Percentiles rank a stretch among this genome's conserved stretches.
Evolutionary conservation across 2,329 filamentous ascomycete species (phyloP).

Genomic region (Trichoderma atroviride): DNA sequence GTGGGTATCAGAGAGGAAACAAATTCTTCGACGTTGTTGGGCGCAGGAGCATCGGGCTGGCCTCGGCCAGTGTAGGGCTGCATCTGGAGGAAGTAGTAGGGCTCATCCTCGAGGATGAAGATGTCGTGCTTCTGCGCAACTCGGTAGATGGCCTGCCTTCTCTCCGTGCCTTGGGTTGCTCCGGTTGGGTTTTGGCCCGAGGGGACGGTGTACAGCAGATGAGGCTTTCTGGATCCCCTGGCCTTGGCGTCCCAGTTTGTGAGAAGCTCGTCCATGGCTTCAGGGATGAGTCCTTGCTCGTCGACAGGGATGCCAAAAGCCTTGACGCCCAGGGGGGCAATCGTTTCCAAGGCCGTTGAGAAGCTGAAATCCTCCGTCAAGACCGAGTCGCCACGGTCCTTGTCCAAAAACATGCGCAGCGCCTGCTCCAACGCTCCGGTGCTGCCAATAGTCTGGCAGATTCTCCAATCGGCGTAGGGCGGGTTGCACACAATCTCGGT

Average conservation of each 20-base stretch:
- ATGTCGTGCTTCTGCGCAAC: slow-evolving; percentile 83
- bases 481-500: slow-evolving; percentile 87
- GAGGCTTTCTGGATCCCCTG: slow-evolving; percentile 53
- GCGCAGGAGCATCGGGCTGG: slow-evolving; percentile 55
- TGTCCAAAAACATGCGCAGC: slow-evolving; percentile 76
- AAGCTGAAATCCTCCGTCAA: slow-evolving; percentile 93
- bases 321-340: slow-evolving; percentile 55
- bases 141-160: slow-evolving; percentile 73
- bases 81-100: slow-evolving; percentile 94
- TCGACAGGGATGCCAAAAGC: slow-evolving; percentile 57
- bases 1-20: slow-evolving; percentile 64
- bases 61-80: slow-evolving; percentile 67
- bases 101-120: slow-evolving; percentile 88
- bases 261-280: slow-evolving; percentile 55
- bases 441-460: slow-evolving; percentile 80
- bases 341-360: slow-evolving; percentile 67
- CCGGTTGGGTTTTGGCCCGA: slow-evolving; percentile 92
- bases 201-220: slow-evolving; percentile 62
- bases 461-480: slow-evolving; percentile 88
- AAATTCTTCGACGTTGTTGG: slow-evolving; percentile 70
- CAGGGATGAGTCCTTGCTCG: slow-evolving; percentile 56
- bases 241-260: slow-evolving; percentile 51
- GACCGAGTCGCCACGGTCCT: slow-evolving; percentile 71
- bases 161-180: slow-evolving; percentile 70
- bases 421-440: slow-evolving; percentile 85